Conservation (phyloP, 169 alveolate genomes). For the Cryptosporidium andersoni region DNA sequence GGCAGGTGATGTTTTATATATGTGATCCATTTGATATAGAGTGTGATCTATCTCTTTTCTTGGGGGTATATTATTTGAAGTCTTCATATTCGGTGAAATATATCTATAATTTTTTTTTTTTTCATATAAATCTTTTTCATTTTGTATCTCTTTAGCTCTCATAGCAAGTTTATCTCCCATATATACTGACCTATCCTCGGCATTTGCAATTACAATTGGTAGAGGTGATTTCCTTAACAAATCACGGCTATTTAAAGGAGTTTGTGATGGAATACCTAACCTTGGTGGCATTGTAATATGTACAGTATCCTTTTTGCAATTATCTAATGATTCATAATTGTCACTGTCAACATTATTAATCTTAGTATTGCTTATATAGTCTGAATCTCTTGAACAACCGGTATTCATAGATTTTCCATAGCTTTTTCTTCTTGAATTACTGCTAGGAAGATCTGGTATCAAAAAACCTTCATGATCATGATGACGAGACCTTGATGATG, state of each 20-base stretch:
- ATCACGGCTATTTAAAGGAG: conserved; percentile 47
- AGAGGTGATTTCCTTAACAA: conserved; percentile 56
- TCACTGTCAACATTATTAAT: neutral
- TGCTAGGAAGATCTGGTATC: conserved; percentile 60
- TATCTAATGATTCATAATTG: neutral
- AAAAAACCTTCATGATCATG: conserved; percentile 63
- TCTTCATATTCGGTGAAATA: too few relatives aligned
- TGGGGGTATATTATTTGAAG: too few relatives aligned
- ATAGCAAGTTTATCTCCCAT: conserved; percentile 56
- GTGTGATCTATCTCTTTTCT: too few relatives aligned
- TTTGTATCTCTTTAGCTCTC: conserved; percentile 34
- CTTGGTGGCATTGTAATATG: conserved; percentile 69
- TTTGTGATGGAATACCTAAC: conserved; percentile 56
- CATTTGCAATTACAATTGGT: conserved; percentile 57
- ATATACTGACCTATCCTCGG: conserved; percentile 47
- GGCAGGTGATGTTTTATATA: too few relatives aligned
- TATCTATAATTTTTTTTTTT: too few relatives aligned
- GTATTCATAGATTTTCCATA: neutral
- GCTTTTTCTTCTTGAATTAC: neutral
- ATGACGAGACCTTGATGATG: conserved; percentile 1
- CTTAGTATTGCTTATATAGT: neutral
- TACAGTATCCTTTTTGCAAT: conserved; percentile 11
- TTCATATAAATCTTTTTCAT: neutral
- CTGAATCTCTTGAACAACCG: neutral
- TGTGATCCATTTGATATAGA: too few relatives aligned